phyloP scores from a whole-genome alignment of 305 asterid species.

The Fraxinus nigra region DNA sequence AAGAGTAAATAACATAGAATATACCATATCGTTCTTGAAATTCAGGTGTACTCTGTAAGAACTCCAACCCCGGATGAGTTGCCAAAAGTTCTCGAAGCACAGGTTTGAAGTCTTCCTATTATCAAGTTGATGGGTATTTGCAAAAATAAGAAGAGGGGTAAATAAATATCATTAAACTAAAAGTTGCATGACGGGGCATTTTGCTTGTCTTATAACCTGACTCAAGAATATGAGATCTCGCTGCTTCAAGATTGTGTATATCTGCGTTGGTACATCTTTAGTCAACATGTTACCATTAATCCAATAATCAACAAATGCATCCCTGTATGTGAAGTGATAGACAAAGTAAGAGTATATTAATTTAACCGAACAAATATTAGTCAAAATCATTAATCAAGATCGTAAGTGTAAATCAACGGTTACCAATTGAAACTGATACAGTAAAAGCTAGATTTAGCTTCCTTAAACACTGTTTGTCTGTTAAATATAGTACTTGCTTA shows the following conservation, averaged over 20 bases:
- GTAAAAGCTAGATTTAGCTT: conserved; percentile 1
- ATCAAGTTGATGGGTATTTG: conserved; percentile 25
- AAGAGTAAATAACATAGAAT: conserved; percentile 14
- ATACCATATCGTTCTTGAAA: conserved; percentile 97
- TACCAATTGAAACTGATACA: background rate
- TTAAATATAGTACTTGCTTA: background rate
- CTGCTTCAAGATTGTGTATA: conserved; percentile 76
- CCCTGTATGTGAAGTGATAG: conserved; percentile 48
- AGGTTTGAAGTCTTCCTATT: conserved; percentile 81
- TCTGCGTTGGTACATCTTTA: conserved; percentile 72
- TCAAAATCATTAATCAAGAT: conserved; percentile 16
- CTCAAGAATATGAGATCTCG: conserved; percentile 54
- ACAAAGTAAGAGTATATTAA: conserved; percentile 21
- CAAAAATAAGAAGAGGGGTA: conserved; percentile 15
- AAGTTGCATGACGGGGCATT: conserved; percentile 6
- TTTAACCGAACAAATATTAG: conserved; percentile 16
- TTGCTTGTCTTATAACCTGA: conserved; percentile 45
- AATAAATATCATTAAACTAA: conserved; percentile 12
- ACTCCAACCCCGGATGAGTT: conserved; percentile 90
- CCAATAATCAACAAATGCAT: conserved; percentile 90
- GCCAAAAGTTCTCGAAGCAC: conserved; percentile 86
- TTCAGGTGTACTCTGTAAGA: conserved; percentile 90
- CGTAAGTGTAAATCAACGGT: conserved; percentile 9
- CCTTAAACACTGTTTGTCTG: background rate
- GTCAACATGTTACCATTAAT: conserved; percentile 74